phyloP scores from a whole-genome alignment of 75 land plant genomes.

The Chamaecyparis obtusa region DNA sequence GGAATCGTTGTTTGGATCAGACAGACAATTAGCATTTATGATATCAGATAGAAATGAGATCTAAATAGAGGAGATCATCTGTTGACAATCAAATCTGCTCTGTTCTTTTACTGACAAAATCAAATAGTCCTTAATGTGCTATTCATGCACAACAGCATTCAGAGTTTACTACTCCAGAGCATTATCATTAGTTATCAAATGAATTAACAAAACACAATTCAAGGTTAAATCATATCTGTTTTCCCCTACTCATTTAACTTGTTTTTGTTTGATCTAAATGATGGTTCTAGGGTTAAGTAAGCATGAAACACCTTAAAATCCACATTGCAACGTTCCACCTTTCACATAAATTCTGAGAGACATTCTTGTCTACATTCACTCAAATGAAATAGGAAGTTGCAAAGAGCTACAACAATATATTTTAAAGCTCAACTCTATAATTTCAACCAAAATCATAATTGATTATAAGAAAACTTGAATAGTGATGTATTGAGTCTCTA shows the following conservation, averaged over 20 bases:
- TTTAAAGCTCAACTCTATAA: too few species aligned
- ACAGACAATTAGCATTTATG: neutral
- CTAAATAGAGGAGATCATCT: neutral
- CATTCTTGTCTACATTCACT: neutral
- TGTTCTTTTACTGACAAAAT: neutral
- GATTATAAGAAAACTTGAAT: too few species aligned
- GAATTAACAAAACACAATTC: neutral
- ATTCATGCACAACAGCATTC: neutral
- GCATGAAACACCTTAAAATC: neutral
- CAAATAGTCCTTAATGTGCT: neutral
- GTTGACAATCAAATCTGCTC: neutral
- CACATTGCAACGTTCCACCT: neutral
- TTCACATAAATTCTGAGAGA: neutral
- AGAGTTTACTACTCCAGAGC: neutral
- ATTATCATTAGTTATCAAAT: neutral
- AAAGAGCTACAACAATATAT: too few species aligned
- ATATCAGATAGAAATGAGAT: neutral
- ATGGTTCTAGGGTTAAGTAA: neutral
- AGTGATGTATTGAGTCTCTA: too few species aligned
- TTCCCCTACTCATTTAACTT: neutral
- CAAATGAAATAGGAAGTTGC: too few species aligned
- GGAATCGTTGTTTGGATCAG: neutral
- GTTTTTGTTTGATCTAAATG: neutral
- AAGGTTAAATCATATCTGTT: neutral
- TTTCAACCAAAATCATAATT: too few species aligned